A percentile compares a stretch with the other conserved stretches of the same genome.
phyloP scores from a whole-genome alignment of 2,329 filamentous ascomycete genomes.

The Pseudocercospora vitis region DNA sequence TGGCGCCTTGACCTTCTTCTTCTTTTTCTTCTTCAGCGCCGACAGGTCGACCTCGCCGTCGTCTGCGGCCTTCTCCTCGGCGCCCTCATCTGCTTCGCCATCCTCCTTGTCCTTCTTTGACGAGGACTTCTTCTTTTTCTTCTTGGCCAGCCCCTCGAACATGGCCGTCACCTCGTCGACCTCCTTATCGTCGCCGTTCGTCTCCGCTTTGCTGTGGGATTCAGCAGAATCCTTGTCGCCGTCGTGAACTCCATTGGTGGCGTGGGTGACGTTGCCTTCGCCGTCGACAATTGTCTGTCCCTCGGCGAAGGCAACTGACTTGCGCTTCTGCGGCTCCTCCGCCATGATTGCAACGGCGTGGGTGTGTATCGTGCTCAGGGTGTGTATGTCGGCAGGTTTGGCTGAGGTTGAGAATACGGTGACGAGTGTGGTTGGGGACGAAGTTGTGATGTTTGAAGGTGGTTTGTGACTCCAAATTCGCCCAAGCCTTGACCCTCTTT shows the following conservation, averaged over 20 bases:
- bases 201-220: slow-evolving; percentile 61
- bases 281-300: slow-evolving; percentile 83
- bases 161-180: slow-evolving; percentile 41
- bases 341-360: slow-evolving; percentile 52
- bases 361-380: not conserved
- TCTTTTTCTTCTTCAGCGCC: slow-evolving; percentile 86
- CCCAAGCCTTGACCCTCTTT: slow-evolving; percentile 1
- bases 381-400: not conserved
- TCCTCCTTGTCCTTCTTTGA: slow-evolving; percentile 44
- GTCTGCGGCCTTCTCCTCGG: slow-evolving; percentile 51
- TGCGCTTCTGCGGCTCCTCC: slow-evolving; percentile 67
- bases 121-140: slow-evolving; percentile 69
- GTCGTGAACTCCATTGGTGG: slow-evolving; percentile 61
- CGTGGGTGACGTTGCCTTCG: slow-evolving; percentile 79
- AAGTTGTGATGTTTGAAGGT: not conserved
- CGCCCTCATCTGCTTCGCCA: slow-evolving; percentile 35
- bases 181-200: slow-evolving; percentile 30
- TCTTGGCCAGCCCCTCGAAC: slow-evolving; percentile 47
- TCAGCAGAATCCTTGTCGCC: slow-evolving; percentile 78
- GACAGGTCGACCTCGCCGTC: slow-evolving; percentile 64
- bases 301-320: slow-evolving; percentile 92
- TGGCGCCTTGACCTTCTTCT: slow-evolving; percentile 63
- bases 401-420: too few relatives aligned
- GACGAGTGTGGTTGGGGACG: too few relatives aligned
- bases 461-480: slow-evolving; percentile 5